Percentiles rank a stretch among this genome's conserved stretches.
Conservation (phyloP, 2,329 filamentous ascomycete genomes). For the Didymella lethalis region DNA sequence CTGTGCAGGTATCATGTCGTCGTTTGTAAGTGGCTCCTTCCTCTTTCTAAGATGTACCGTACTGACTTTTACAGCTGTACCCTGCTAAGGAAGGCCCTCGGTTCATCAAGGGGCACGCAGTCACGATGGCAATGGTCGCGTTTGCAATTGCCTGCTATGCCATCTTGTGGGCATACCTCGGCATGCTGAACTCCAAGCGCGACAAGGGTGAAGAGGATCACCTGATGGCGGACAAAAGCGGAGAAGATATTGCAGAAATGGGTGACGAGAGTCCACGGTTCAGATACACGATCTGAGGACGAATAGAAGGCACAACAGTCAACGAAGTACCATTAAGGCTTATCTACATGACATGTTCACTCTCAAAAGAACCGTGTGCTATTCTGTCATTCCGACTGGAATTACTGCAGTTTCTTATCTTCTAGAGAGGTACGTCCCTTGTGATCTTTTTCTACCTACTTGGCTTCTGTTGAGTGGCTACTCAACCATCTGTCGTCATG, state of each 20-base stretch:
- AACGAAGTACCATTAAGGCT: background rate
- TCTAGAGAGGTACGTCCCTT: too few species aligned
- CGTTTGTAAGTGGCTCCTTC: slow-evolving; percentile 62
- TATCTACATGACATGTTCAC: background rate
- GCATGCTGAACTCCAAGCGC: slow-evolving; percentile 49
- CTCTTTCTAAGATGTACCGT: background rate
- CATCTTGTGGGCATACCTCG: slow-evolving; percentile 51
- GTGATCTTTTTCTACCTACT: too few species aligned
- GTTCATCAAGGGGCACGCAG: slow-evolving; percentile 61
- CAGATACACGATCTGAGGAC: slow-evolving; percentile 48
- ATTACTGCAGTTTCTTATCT: too few species aligned
- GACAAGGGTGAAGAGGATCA: slow-evolving; percentile 53
- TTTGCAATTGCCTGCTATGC: slow-evolving; percentile 51
- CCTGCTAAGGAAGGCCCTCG: slow-evolving; percentile 54
- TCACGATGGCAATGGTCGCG: slow-evolving; percentile 60
- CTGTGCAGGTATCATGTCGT: slow-evolving; percentile 74
- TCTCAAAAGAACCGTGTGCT: background rate
- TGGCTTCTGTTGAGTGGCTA: too few species aligned
- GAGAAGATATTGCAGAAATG: slow-evolving; percentile 55
- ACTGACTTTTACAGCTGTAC: slow-evolving; percentile 53
- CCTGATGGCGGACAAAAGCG: slow-evolving; percentile 51
- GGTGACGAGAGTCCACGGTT: slow-evolving; percentile 58
- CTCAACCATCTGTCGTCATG: too few species aligned
- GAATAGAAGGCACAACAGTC: background rate
- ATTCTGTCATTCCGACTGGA: background rate